Conservation (phyloP, 2,329 filamentous ascomycete genomes). For the Talaromyces sp. region DNA sequence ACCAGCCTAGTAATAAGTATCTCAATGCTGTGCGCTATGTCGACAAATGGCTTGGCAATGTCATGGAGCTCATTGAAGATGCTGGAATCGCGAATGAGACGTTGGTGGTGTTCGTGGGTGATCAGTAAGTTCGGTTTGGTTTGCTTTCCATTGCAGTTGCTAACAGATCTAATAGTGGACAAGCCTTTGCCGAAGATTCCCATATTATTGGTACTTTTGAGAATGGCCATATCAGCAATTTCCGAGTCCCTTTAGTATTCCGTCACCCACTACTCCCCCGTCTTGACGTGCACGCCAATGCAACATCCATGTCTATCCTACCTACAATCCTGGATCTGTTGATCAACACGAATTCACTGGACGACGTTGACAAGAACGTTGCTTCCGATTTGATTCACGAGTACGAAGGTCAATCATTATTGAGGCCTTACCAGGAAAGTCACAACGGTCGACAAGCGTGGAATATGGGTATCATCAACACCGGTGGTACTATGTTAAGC, state of each 20-base stretch:
- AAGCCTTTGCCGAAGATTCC: conserved; percentile 41
- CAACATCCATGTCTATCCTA: conserved; percentile 41
- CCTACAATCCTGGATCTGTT: conserved; percentile 46
- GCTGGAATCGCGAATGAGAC: conserved; percentile 43
- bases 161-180: conserved; percentile 25
- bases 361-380: conserved; percentile 26
- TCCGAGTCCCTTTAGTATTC: conserved; percentile 42
- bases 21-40: conserved; percentile 40
- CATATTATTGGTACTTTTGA: conserved; percentile 38
- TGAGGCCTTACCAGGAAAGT: conserved; percentile 35
- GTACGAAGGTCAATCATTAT: conserved; percentile 46
- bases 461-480: conserved; percentile 34
- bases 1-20: conserved; percentile 38
- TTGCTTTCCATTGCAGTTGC: not conserved
- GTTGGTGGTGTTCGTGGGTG: conserved; percentile 41
- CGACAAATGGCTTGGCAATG: conserved; percentile 37
- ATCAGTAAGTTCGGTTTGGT: conserved; percentile 28
- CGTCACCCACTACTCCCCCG: conserved; percentile 42
- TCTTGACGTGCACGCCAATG: conserved; percentile 37
- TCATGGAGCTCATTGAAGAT: conserved; percentile 40
- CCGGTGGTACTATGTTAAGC: conserved; percentile 48
- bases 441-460: conserved; percentile 31
- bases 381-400: conserved; percentile 40
- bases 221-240: conserved; percentile 43
- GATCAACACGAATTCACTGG: conserved; percentile 37